Evolutionary conservation across 371 early-diverging fungal genomes (phyloP).

Genomic region (Mortierella sp.): DNA sequence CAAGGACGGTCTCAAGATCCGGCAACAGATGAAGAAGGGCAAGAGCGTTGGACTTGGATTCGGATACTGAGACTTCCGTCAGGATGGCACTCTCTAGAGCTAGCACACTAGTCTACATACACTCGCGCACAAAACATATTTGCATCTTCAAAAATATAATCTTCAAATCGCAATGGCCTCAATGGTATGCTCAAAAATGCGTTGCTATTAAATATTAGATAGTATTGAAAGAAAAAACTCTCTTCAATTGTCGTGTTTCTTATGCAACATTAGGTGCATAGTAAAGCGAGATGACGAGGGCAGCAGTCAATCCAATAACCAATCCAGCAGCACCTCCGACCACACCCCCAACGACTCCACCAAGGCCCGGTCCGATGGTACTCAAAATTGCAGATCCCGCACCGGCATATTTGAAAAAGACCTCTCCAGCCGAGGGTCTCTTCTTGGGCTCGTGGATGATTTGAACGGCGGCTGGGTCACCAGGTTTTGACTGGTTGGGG

Average conservation of each 20-base stretch:
- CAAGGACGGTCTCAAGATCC: constrained; percentile 59
- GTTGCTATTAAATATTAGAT: too few species aligned
- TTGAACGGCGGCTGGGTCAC: neutral
- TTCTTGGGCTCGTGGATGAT: neutral
- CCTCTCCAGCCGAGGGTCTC: neutral
- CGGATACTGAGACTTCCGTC: constrained; percentile 39
- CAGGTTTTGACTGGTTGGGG: neutral
- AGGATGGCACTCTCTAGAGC: too few species aligned
- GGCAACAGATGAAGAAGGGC: constrained; percentile 60
- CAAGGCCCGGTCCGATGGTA: constrained; percentile 9
- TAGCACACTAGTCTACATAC: too few species aligned
- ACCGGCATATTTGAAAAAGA: constrained; percentile 11
- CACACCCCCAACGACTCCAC: constrained; percentile 14
- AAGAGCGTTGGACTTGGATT: constrained; percentile 61
- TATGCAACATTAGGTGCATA: neutral
- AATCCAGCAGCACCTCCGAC: constrained; percentile 20
- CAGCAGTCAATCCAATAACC: neutral
- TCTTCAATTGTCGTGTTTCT: too few species aligned
- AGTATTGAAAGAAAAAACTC: too few species aligned
- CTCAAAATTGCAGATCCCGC: constrained; percentile 10
- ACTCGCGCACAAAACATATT: too few species aligned
- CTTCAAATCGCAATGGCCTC: too few species aligned
- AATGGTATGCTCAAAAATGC: too few species aligned
- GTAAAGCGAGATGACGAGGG: neutral
- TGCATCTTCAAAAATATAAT: too few species aligned